phyloP scores from a whole-genome alignment of 208 protist species.

The Balamuthia mandrillaris region DNA sequence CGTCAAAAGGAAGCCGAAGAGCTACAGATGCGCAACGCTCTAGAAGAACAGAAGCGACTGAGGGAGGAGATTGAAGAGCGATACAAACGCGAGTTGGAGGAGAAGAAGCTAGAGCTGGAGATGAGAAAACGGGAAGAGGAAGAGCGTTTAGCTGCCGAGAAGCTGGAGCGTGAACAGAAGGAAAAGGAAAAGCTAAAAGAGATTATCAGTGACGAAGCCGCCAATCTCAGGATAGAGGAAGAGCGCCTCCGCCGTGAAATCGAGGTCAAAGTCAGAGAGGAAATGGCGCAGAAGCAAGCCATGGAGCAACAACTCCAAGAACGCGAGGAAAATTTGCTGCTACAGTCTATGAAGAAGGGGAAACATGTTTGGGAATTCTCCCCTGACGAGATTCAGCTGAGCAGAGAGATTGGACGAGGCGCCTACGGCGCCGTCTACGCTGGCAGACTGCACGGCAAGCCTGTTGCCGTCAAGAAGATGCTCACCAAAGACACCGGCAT shows the following conservation, averaged over 20 bases:
- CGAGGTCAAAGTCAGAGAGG: neutral
- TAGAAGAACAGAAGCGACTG: too few species aligned
- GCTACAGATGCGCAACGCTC: too few species aligned
- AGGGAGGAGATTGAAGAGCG: neutral
- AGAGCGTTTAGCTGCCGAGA: neutral
- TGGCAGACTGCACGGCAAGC: conserved; percentile 28
- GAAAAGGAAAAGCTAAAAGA: neutral
- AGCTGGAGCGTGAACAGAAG: neutral
- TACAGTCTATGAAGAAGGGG: neutral
- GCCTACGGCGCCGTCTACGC: conserved; percentile 5
- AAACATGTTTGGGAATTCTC: conserved; percentile 26
- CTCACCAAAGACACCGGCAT: neutral
- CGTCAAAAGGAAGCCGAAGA: neutral
- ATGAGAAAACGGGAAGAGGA: neutral
- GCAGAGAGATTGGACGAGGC: neutral
- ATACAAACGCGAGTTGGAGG: neutral
- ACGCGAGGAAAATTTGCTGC: too few species aligned
- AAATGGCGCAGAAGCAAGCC: neutral
- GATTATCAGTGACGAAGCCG: neutral
- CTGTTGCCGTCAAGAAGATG: conserved; percentile 22
- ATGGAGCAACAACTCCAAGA: neutral
- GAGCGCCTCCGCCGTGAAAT: too few species aligned
- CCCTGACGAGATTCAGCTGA: neutral
- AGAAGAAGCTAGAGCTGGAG: neutral
- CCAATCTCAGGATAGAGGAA: neutral